These are phyloP conservation scores for Sporodiniella umbellata DNA, from an alignment of 371 early-diverging fungal genomes.

Conservation along the genomic window DNA sequence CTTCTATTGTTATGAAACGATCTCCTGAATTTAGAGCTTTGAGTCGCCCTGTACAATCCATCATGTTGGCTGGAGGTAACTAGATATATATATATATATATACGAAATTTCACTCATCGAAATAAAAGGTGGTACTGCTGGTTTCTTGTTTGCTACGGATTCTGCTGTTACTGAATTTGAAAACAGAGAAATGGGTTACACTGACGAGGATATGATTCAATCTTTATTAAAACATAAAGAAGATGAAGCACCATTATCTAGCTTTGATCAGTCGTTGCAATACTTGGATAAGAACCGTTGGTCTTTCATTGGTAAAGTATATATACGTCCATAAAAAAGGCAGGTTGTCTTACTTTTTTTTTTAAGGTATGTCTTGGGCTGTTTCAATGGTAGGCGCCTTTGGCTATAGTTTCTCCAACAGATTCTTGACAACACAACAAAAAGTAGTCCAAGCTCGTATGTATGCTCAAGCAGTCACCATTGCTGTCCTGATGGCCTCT, in stretches of 20 bases:
- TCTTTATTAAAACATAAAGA: conserved; percentile 7
- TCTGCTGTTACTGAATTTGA: conserved; percentile 35
- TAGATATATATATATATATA: background rate
- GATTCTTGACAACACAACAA: conserved; percentile 66
- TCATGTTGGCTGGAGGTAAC: conserved; percentile 42
- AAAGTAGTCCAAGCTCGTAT: conserved; percentile 78
- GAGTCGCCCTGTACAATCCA: conserved; percentile 34
- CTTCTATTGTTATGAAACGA: conserved; percentile 25
- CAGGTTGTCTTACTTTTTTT: background rate
- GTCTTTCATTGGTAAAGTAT: conserved; percentile 47
- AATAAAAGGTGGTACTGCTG: conserved; percentile 31
- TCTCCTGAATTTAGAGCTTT: conserved; percentile 44
- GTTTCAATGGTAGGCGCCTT: conserved; percentile 66
- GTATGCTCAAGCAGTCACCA: conserved; percentile 55
- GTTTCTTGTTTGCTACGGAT: conserved; percentile 45
- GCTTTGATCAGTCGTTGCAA: conserved; percentile 25
- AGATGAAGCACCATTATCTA: conserved; percentile 13
- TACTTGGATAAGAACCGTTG: conserved; percentile 50
- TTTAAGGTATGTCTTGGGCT: conserved; percentile 64
- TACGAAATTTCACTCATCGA: background rate
- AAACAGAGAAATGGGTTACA: conserved; percentile 38
- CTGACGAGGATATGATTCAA: conserved; percentile 35
- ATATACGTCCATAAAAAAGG: background rate
- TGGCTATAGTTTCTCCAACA: conserved; percentile 63
- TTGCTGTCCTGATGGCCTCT: conserved; percentile 50